Evolutionary conservation across 352 stramenopile genomes (phyloP).

Genomic region (Chloridella minuta): DNA sequence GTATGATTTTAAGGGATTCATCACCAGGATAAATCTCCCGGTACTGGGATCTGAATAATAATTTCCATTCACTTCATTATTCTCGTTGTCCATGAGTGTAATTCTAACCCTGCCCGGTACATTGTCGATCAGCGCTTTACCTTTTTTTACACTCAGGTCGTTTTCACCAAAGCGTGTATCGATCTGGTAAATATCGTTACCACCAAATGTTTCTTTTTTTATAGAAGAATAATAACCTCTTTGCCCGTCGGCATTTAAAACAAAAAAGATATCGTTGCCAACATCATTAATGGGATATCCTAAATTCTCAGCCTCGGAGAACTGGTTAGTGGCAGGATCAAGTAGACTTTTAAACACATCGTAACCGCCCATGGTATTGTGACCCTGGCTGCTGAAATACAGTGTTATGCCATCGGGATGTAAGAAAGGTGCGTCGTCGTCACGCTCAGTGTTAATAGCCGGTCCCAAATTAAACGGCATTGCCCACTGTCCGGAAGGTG

Average conservation of each 20-base stretch:
- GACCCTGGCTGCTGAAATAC: not conserved
- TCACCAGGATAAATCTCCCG: not conserved
- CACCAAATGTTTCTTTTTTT: not conserved
- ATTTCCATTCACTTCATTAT: not conserved
- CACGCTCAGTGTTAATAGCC: not conserved
- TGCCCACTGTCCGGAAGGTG: not conserved
- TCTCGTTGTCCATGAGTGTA: not conserved
- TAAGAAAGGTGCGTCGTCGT: not conserved
- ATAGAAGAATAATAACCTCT: not conserved
- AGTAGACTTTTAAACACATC: not conserved
- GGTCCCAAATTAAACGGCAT: not conserved
- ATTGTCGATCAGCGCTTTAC: not conserved
- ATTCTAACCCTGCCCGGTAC: not conserved
- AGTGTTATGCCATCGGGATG: not conserved
- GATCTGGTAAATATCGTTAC: not conserved
- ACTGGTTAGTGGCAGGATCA: not conserved
- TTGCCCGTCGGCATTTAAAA: not conserved
- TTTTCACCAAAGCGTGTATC: not conserved
- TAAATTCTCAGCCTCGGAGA: not conserved
- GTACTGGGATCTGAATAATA: not conserved
- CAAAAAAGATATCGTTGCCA: not conserved
- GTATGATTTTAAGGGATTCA: not conserved
- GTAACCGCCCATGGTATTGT: not conserved
- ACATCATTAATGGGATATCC: not conserved
- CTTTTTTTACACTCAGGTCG: not conserved